Evolutionary conservation across 2,329 filamentous ascomycete genomes (phyloP).

Genomic region (Annulohypoxylon truncatum): DNA sequence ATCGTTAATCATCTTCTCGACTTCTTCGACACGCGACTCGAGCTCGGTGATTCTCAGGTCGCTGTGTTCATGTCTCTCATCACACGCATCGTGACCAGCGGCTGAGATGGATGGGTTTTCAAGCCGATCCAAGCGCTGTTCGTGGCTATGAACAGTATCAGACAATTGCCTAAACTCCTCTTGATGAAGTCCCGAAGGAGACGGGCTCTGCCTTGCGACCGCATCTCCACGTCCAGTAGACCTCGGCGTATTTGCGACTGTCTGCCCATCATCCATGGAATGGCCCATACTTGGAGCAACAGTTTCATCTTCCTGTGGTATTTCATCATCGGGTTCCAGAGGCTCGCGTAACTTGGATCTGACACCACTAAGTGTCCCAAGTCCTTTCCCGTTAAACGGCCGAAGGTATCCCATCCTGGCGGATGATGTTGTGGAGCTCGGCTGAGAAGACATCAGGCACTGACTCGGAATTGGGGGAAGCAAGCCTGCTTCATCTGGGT

Average conservation of each 20-base stretch:
- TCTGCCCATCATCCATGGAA: slow-evolving; percentile 46
- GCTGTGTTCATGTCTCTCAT: slow-evolving; percentile 73
- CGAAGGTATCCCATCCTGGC: slow-evolving; percentile 62
- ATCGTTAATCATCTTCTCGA: slow-evolving; percentile 66
- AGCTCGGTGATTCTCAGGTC: slow-evolving; percentile 77
- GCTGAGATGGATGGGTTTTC: slow-evolving; percentile 78
- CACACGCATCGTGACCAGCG: slow-evolving; percentile 74
- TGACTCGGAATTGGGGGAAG: slow-evolving; percentile 63
- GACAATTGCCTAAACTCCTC: slow-evolving; percentile 60
- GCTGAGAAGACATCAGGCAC: slow-evolving; percentile 63
- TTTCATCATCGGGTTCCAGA: slow-evolving; percentile 47
- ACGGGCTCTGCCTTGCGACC: slow-evolving; percentile 38
- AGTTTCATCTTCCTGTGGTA: slow-evolving; percentile 38
- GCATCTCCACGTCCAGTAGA: slow-evolving; percentile 43
- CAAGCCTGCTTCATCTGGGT: slow-evolving; percentile 48
- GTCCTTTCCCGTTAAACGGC: slow-evolving; percentile 67
- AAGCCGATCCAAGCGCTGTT: slow-evolving; percentile 73
- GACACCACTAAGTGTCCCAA: slow-evolving; percentile 63
- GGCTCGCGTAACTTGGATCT: slow-evolving; percentile 50
- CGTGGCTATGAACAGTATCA: slow-evolving; percentile 69
- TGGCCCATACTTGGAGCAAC: slow-evolving; percentile 38
- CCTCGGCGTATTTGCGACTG: slow-evolving; percentile 50
- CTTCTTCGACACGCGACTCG: slow-evolving; percentile 71
- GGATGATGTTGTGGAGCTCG: slow-evolving; percentile 64
- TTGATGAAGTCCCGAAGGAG: slow-evolving; percentile 44